Evolutionary conservation across 108 stramenopile genomes (phyloP).

Genomic region (Cyclotella kingstonii): DNA sequence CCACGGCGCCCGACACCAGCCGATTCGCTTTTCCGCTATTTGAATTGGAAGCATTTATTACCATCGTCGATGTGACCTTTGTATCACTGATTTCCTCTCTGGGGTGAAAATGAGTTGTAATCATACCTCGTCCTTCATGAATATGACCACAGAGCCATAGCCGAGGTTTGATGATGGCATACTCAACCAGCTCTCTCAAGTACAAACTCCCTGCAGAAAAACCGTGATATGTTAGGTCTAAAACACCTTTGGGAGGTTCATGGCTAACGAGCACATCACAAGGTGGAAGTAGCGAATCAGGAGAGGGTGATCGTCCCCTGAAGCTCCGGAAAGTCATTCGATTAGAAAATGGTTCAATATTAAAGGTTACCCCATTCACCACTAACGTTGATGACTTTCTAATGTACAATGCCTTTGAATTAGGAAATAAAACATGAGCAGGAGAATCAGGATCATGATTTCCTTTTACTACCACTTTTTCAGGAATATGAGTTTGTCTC

Average conservation of each 20-base stretch:
- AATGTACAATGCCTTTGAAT: constrained; percentile 57
- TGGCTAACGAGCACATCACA: constrained; percentile 72
- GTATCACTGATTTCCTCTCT: constrained; percentile 27
- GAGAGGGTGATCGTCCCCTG: constrained; percentile 2
- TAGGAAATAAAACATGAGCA: constrained; percentile 27
- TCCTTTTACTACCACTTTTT: constrained; percentile 72
- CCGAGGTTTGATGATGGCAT: constrained; percentile 37
- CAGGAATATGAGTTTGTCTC: constrained; percentile 58
- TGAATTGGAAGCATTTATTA: constrained; percentile 78
- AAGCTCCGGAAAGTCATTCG: constrained; percentile 39
- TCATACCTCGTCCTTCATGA: constrained; percentile 66
- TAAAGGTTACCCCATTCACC: constrained; percentile 41
- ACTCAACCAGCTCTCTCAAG: constrained; percentile 47
- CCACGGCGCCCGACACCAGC: constrained; percentile 56
- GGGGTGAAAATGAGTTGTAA: constrained; percentile 17
- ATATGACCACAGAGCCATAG: constrained; percentile 79
- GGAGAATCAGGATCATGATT: constrained; percentile 76
- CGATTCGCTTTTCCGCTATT: constrained; percentile 65
- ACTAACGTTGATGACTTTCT: constrained; percentile 42
- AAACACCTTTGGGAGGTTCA: constrained; percentile 58
- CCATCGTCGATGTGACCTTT: constrained; percentile 36
- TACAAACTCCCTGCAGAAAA: constrained; percentile 52
- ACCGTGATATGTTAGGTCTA: constrained; percentile 58
- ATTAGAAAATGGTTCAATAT: constrained; percentile 50
- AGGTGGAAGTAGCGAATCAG: constrained; percentile 4